Evolutionary conservation across 169 alveolate species (phyloP), one percentile per base, ranked within the genome.

Genomic region (Cryptosporidium tyzzeri): DNA sequence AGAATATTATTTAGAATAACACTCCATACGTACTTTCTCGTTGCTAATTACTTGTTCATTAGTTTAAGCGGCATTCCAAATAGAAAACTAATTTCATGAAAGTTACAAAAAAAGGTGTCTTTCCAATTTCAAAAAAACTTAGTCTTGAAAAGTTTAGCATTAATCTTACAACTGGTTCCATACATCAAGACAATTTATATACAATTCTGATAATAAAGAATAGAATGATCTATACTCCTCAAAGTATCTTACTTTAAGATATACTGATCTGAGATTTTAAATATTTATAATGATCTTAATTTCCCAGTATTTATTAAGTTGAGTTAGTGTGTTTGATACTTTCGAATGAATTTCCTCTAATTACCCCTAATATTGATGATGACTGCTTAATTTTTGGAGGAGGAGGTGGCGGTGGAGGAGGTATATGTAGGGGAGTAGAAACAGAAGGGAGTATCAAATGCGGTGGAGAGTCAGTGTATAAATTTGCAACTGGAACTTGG

Each of bases 331-430:
- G n/a, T 12, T 65, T 35, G 50, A 26, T 12, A 3, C 48, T 65
- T 33, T 31, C 71, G 18, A 65, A n/a, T 35, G 50, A 41, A 69
- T 23, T 71, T 71, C 50, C 31, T 71, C 51, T 51, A 16, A 39
- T 5, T 69, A 41, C 65, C 16, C 12, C 84, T 39, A 50, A 41
- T 35, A n/a, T n/a, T 1, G 48, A 71, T 10, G 67, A 50, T 3
- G 23, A 4, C 6, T 69, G 61, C 39, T 55, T 65, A 65, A 21
- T 65, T 65, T 33, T 48, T 33, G 85, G 85, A 3, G 85, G 85
- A 6, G 85, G 85, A 0, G 85, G 85, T 7, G 85, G 85, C 9
- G 69, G 67, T 2, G 67, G 85, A 9, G 69, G 69, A 6, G 85
- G 85, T n/a, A 71, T 21, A 44, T 33, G 85, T 18, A 71, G 12